Conservation (phyloP, 108 stramenopile species). For the Pinguiococcus pyrenoidosus region DNA sequence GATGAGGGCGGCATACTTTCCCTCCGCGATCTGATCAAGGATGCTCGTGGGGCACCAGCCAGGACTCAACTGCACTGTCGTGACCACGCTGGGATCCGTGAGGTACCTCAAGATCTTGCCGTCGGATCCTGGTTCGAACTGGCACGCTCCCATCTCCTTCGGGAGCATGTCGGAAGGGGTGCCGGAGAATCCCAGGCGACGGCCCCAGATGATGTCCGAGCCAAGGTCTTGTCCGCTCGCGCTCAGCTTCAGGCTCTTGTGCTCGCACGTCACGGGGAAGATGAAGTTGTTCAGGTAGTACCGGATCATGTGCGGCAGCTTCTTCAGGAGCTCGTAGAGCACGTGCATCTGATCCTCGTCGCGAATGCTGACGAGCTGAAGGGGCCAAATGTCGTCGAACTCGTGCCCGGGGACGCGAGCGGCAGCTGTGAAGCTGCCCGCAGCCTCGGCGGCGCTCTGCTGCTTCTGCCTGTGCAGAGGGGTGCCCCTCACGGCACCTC, state of each 20-base stretch:
- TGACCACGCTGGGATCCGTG: slow-evolving; percentile 67
- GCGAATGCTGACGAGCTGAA: slow-evolving; percentile 83
- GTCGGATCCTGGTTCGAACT: slow-evolving; percentile 90
- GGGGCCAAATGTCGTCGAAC: slow-evolving; percentile 88
- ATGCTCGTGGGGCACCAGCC: slow-evolving; percentile 65
- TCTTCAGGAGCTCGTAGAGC: slow-evolving; percentile 66
- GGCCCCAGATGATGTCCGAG: slow-evolving; percentile 85
- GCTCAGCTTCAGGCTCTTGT: slow-evolving; percentile 86
- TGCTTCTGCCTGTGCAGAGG: not conserved
- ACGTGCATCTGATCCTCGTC: slow-evolving; percentile 85
- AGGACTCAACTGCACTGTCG: slow-evolving; percentile 42
- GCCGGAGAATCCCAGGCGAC: slow-evolving; percentile 89
- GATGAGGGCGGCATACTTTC: slow-evolving; percentile 43
- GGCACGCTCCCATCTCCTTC: slow-evolving; percentile 78
- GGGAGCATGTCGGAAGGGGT: slow-evolving; percentile 95
- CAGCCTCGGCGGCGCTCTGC: too few relatives aligned
- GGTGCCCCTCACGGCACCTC: slow-evolving; percentile 80
- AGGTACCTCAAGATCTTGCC: slow-evolving; percentile 84
- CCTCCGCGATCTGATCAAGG: slow-evolving; percentile 53
- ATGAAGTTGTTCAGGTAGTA: slow-evolving; percentile 75
- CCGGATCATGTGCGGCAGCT: slow-evolving; percentile 53
- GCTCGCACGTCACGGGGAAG: slow-evolving; percentile 84
- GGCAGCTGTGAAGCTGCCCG: too few relatives aligned
- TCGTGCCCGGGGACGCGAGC: slow-evolving; percentile 8
- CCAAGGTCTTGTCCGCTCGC: slow-evolving; percentile 97